A percentile compares a stretch with the other conserved stretches of the same genome.
phyloP scores from a whole-genome alignment of 306 rosid species.

The Dryas alaskensis region DNA sequence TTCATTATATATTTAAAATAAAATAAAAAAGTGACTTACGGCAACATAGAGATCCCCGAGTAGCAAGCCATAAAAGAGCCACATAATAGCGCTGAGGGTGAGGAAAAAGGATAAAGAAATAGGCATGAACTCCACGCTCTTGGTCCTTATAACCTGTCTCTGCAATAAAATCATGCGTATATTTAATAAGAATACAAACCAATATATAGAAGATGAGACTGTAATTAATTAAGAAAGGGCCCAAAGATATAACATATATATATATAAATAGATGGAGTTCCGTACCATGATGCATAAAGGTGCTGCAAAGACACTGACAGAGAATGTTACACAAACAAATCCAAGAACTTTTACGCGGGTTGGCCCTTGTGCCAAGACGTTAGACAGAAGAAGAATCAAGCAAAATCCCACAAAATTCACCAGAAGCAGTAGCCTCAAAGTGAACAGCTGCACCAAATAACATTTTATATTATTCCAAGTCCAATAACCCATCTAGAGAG shows the following conservation, averaged over 20 bases:
- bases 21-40: slow-evolving; percentile 45
- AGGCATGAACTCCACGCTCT: slow-evolving; percentile 98
- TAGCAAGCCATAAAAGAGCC: slow-evolving; percentile 72
- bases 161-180: slow-evolving; percentile 24
- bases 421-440: slow-evolving; percentile 63
- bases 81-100: slow-evolving; percentile 73
- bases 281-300: slow-evolving; percentile 76
- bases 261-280: slow-evolving; percentile 3
- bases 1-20: neutral
- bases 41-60: slow-evolving; percentile 73
- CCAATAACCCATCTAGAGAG: too few species aligned
- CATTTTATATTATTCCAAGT: too few species aligned
- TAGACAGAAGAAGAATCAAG: slow-evolving; percentile 61
- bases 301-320: slow-evolving; percentile 81
- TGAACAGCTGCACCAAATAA: slow-evolving; percentile 43
- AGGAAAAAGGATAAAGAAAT: slow-evolving; percentile 70
- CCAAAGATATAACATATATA: neutral
- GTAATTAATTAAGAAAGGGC: neutral
- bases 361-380: slow-evolving; percentile 52
- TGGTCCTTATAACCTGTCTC: slow-evolving; percentile 86
- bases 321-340: slow-evolving; percentile 75
- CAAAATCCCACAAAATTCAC: slow-evolving; percentile 69
- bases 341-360: slow-evolving; percentile 65
- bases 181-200: neutral
- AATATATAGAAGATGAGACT: neutral